These are phyloP conservation scores for Rhinocladiella similis DNA, from an alignment of 2,329 filamentous ascomycete genomes.

Conservation along the genomic window DNA sequence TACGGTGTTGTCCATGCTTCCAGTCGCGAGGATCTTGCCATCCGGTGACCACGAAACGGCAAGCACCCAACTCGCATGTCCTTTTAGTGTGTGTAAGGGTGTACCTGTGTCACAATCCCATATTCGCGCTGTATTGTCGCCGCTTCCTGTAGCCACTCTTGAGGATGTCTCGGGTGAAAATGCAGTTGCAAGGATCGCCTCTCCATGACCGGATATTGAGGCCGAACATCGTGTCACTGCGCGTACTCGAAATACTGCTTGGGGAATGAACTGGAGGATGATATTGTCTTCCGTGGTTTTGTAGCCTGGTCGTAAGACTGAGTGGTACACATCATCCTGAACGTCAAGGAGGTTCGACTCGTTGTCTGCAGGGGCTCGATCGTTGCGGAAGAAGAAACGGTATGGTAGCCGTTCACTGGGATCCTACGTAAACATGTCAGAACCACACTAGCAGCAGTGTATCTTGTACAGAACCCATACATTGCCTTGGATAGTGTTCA, in stretches of 20 bases:
- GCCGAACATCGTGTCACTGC: constrained; percentile 88
- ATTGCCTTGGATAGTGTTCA: constrained; percentile 81
- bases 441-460: constrained; percentile 26
- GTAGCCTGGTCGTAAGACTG: constrained; percentile 50
- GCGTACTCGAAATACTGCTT: constrained; percentile 91
- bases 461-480: constrained; percentile 44
- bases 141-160: constrained; percentile 81
- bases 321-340: constrained; percentile 50
- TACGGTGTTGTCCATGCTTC: constrained; percentile 91
- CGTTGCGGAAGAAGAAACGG: constrained; percentile 60
- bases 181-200: constrained; percentile 81
- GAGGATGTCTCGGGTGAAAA: constrained; percentile 80
- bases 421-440: constrained; percentile 42
- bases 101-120: constrained; percentile 96
- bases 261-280: constrained; percentile 68
- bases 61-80: constrained; percentile 87
- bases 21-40: constrained; percentile 76
- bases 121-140: constrained; percentile 86
- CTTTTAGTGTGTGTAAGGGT: constrained; percentile 79
- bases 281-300: constrained; percentile 63
- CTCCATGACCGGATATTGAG: constrained; percentile 84
- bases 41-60: constrained; percentile 87
- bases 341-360: constrained; percentile 46
- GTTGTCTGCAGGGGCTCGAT: constrained; percentile 30
- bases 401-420: constrained; percentile 65